Evolutionary conservation across 2,329 filamentous ascomycete genomes (phyloP), one percentile per base, ranked within the genome.

Genomic region (Parascedosporium putredinis): DNA sequence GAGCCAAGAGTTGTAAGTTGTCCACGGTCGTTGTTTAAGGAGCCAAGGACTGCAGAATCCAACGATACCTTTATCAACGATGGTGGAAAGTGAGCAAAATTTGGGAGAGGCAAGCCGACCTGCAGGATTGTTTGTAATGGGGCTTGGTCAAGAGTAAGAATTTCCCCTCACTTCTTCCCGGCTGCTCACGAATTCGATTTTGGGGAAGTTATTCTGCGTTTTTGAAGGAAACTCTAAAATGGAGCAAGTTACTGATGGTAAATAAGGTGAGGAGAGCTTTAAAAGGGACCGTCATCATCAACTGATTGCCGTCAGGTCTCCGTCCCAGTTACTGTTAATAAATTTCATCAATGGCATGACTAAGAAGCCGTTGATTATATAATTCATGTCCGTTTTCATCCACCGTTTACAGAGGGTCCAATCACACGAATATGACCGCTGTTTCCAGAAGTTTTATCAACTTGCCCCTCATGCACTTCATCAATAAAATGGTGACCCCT

Each of bases 151-250:
- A n/a, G 27, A 22, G 7, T 7, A 24, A 31, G n/a, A 25, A 24
- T 43, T 49, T 49, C 47, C 47, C 47, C 47, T 49, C 47, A 49
- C 47, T 49, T 46, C 14, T 45, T 46, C n/a, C 16, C 38, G 27
- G 47, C 16, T 27, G 47, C n/a, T 44, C 3, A 18, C 10, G 27
- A 49, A 24, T 33, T 24, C 25, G 34, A 47, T n/a, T 22, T 18
- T 29, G 33, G 44, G 16, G 47, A 48, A 23, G 44, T 24, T 20
- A 46, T 46, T 46, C 44, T 42, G 44, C 23, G n/a, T 18, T 46
- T n/a, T 22, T 9, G 16, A 12, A 10, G 38, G 12, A 20, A 42
- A 20, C 20, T 20, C 16, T 20, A 10, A 20, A 10, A 20, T 16
- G 38, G 16, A 16, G 20, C 20, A 20, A 20, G 10, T 23, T 46